Evolutionary conservation across 1,139 yeast genomes (phyloP).

Genomic region (Nematodospora anomalae): DNA sequence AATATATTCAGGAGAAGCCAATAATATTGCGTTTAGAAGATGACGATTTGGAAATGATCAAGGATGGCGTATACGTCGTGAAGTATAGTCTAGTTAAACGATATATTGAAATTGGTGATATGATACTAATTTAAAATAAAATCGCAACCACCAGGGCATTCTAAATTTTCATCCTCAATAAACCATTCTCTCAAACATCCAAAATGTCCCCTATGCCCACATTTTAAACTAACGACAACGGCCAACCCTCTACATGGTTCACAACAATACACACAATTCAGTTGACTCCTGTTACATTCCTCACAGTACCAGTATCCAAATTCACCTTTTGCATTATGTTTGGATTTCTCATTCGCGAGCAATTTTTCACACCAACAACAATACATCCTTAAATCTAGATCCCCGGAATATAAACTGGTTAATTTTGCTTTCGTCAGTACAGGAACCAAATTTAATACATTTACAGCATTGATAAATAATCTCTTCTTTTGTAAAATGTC

Average conservation of each 20-base stretch:
- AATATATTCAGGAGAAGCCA: conserved; percentile 41
- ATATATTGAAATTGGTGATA: conserved; percentile 43
- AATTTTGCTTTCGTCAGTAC: conserved; percentile 37
- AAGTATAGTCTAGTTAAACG: conserved; percentile 56
- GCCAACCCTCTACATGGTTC: conserved; percentile 76
- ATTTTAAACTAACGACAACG: conserved; percentile 60
- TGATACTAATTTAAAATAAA: conserved; percentile 32
- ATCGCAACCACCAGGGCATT: conserved; percentile 81
- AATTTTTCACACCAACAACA: conserved; percentile 70
- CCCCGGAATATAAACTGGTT: conserved; percentile 47
- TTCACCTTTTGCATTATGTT: conserved; percentile 30
- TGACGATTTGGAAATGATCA: conserved; percentile 63
- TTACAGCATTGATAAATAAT: conserved; percentile 58
- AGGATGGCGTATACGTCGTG: conserved; percentile 74
- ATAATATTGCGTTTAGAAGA: conserved; percentile 30
- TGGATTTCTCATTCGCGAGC: conserved; percentile 62
- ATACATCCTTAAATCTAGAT: conserved; percentile 54
- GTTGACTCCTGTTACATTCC: conserved; percentile 58
- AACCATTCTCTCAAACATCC: conserved; percentile 83
- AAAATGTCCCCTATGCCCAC: conserved; percentile 90
- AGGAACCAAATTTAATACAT: conserved; percentile 52
- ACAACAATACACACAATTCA: conserved; percentile 77
- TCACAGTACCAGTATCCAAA: conserved; percentile 88
- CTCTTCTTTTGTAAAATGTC: conserved; percentile 54
- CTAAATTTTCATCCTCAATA: conserved; percentile 57